Evolutionary conservation across 2,329 filamentous ascomycete species (phyloP), one percentile per base, ranked within the genome.

Genomic region (Fusarium verrucosum): DNA sequence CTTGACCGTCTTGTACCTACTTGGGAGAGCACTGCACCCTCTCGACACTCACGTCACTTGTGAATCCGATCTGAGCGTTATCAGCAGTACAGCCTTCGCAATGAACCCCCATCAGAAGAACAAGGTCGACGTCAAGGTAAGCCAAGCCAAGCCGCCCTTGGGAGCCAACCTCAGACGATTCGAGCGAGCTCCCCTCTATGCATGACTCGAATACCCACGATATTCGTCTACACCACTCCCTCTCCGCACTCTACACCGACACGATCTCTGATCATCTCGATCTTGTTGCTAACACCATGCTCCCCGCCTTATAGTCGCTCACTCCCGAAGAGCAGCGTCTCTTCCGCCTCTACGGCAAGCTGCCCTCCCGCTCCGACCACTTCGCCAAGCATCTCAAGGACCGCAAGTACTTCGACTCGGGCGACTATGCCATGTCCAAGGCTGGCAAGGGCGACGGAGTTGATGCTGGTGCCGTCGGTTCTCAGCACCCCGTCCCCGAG

Each of bases 31-130:
- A 42, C 55, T 58, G 35, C 30, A 44, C 25, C 50, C 33, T 32
- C 35, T 40, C 37, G 17, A 40, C 40, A 33, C 33, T 23, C 40
- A 28, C 50, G 46, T 32, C 22, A 30, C 43, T 40, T 26, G 40
- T 42, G 32, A 57, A 49, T 43, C 40, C 38, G 22, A 17, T 36
- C 44, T 45, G 19, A 38, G 22, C 32, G 47, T 53, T n/a, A 46
- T 16, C 43, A 36, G 17, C 37, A 20, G 35, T 40, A 66, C 44
- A 19, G 37, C 22, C 44, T 53, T 51, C 83, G 58, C 72, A 68
- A 96, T 98, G 92, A 97, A 97, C 79, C 94, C 94, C 72, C 92
- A 94, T 79, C 92, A 97, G 85, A 94, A 96, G 86, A 97, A 97
- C 86, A 98, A 99, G 85, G 86, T 98, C 74, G 95, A 99, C 81